Evolutionary conservation across 192 early-diverging fungal genomes (phyloP).

Genomic region (Coemansia sp.): DNA sequence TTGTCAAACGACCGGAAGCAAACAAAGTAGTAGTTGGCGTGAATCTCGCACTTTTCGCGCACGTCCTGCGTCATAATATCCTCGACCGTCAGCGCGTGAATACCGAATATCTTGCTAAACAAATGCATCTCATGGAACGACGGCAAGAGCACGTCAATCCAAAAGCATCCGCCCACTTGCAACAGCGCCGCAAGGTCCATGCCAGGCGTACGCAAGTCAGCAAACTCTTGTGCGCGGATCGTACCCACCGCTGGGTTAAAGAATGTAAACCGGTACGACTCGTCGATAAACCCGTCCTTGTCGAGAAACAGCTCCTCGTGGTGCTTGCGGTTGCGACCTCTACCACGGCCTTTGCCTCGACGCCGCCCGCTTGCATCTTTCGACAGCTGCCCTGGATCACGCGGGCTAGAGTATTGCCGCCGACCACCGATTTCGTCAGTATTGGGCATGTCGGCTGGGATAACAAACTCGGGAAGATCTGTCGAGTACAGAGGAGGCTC

Average conservation of each 20-base stretch:
- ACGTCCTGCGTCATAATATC: constrained; percentile 86
- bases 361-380: neutral
- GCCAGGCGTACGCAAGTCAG: constrained; percentile 50
- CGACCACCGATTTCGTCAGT: neutral
- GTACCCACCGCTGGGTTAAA: constrained; percentile 69
- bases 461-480: constrained; percentile 18
- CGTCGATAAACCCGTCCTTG: constrained; percentile 57
- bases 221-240: constrained; percentile 62
- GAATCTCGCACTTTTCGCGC: constrained; percentile 92
- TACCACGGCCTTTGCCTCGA: neutral
- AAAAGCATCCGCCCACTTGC: constrained; percentile 64
- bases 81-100: constrained; percentile 83
- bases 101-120: constrained; percentile 65
- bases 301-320: constrained; percentile 57
- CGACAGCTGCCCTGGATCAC: too few species aligned
- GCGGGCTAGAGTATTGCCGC: neutral
- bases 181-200: constrained; percentile 44
- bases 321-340: constrained; percentile 24
- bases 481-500: constrained; percentile 16
- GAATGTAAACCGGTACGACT: constrained; percentile 67
- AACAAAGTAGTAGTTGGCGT: constrained; percentile 84
- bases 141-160: constrained; percentile 72
- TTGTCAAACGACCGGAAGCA: constrained; percentile 77
- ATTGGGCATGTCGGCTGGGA: constrained; percentile 36
- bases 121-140: constrained; percentile 64